Conservation (phyloP, 768 basidiomycete species). For the Russula vinacea region DNA sequence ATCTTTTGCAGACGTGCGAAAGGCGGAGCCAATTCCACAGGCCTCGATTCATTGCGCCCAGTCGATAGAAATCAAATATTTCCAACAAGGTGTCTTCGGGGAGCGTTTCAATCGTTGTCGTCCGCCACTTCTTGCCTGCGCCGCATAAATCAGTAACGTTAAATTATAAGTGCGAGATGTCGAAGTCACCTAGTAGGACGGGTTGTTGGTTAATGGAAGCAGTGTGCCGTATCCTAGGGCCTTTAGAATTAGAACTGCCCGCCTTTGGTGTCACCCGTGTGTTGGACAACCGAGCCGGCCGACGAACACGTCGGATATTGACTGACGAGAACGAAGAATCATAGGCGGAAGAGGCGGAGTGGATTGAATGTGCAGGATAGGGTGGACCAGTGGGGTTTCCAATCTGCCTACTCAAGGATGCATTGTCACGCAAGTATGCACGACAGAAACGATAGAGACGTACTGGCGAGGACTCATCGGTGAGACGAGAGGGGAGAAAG, state of each 20-base stretch:
- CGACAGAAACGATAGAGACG: neutral
- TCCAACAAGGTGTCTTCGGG: neutral
- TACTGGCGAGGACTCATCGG: no score
- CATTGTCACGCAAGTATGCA: neutral
- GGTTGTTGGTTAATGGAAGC: neutral
- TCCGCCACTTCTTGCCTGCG: neutral
- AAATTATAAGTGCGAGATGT: neutral
- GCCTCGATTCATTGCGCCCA: neutral
- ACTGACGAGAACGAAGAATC: neutral
- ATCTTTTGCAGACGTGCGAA: slow-evolving; percentile 8
- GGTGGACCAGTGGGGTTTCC: neutral
- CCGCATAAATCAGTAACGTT: neutral
- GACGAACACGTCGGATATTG: neutral
- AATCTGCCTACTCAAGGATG: neutral
- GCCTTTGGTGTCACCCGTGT: neutral
- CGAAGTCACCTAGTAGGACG: neutral
- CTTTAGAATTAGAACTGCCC: neutral
- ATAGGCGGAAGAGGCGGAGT: no score
- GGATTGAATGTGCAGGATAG: no score
- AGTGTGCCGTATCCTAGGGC: neutral
- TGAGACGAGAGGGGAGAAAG: no score
- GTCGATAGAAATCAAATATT: neutral
- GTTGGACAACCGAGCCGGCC: neutral
- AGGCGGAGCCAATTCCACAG: slow-evolving; percentile 12
- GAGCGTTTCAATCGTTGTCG: neutral